Base-by-base conservation (phyloP, 768 basidiomycete species). In the Cystobasidium onofrii region DNA sequence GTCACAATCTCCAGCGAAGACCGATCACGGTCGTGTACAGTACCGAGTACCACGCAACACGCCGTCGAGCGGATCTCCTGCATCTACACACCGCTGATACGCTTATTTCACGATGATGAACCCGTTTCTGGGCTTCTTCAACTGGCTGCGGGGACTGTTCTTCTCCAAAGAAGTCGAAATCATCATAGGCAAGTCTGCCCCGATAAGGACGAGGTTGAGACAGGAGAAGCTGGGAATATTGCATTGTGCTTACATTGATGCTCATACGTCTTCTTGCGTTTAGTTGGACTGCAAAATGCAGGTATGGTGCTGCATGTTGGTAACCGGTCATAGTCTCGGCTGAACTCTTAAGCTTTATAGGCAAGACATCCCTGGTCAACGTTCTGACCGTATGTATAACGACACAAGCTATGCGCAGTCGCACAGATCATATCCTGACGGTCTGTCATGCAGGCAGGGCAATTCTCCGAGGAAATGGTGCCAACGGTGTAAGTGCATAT, bases 121-220 rank as follows among this genome's bases (percentile, higher is more conserved):
- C 41, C 33, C 34, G 6, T 71, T 71, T 29, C 33, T 25, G 20
- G 10, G 23, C 33, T 60, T 71, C 54, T 52, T 65, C 36, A 52
- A 73, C n/a, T 75, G 75, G 75, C 74, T 75, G 13, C 7, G 46
- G 18, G 70, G 70, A 3, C 63, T 75, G 17, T 75, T 75, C 70
- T 75, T 75, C 36, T 54, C 74, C 23, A 75, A 75, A 43, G 74
- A 75, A 36, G 36, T 75, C 33, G 75, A 75, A 63, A 64, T 75
- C 29, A 75, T 73, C 33, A 23, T 60, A 60, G 57, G 57, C 31
- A 34, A n/a, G 52, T 54, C n/a, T 10, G n/a, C 6, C n/a, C 18
- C 39, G 7, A 39, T 15, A 15, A 39, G 6, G 39, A 39, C 39
- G 39, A 39, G 6, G 7, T 39, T 6, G 7, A 39, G 6, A 39